Base-by-base conservation (phyloP, 164 flowering plant species). In the Dillenia turbinata region DNA sequence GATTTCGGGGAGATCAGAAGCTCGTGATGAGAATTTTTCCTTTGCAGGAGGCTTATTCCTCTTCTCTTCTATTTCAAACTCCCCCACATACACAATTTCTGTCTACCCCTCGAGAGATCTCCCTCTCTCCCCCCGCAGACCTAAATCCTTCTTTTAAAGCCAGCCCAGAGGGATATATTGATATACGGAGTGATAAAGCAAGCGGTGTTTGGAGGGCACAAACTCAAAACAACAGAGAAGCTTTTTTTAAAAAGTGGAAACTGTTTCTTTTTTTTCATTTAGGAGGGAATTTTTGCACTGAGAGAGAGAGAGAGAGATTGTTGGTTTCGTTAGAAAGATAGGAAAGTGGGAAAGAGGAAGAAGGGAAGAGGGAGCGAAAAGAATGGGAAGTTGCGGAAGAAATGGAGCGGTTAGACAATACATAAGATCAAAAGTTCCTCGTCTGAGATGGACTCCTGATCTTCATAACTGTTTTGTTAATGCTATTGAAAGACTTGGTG, bases 401-500 rank as follows among this genome's bases (percentile, higher is more conserved):
- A 78, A 71, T 72, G 86, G 90, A 56, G 69, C 78, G 5, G 92
- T 89, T 12, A 80, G 96, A 56, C 96, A 81, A 67, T 89, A 89
- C 64, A 54, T 86, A 10, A 77, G 97, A 77, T 89, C 97, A 0
- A 89, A 85, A 66, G 84, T 82, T 8, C 96, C 96, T 58, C 75
- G 97, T 9, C 44, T 92, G 66, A 72, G 89, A 76, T 92, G 97
- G 97, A 92, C 96, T 22, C 82, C 90, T 54, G 92, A 92, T 60
- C 98, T 92, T 70, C 96, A 92, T 63, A 89, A 67, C 57, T 83
- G 85, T 52, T 92, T 92, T 75, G 78, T 92, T 69, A 76, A 79
- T 70, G 94, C 98, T 61, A 78, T 92, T 64, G 81, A 86, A n/a
- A 77, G 85, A 46, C 96, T 92, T 57, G 98, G 98, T 45, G 98